Percentiles rank a stretch among this genome's conserved stretches.
phyloP scores from a whole-genome alignment of 768 basidiomycete species.

The Xanthoconium stramineum region DNA sequence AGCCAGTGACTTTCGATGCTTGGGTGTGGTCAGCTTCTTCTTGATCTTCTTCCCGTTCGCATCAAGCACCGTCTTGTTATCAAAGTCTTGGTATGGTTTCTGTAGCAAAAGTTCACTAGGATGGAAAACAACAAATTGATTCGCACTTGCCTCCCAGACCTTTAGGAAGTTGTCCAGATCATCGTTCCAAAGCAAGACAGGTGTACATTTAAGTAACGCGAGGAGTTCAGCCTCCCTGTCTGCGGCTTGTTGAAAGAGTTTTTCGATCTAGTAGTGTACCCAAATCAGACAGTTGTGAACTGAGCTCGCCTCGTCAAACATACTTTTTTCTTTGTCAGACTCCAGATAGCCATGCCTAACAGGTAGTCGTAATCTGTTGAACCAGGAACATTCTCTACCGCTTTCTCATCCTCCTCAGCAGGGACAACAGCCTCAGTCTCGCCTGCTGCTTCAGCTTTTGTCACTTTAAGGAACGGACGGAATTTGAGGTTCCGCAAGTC shows the following conservation, averaged over 20 bases:
- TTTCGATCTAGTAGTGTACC: constrained; percentile 62
- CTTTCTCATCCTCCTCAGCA: constrained; percentile 47
- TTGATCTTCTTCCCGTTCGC: constrained; percentile 52
- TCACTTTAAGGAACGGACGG: constrained; percentile 84
- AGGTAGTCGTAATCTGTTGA: constrained; percentile 87
- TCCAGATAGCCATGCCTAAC: constrained; percentile 93
- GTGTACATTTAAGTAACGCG: constrained; percentile 69
- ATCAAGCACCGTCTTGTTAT: constrained; percentile 43
- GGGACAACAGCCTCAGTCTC: constrained; percentile 61
- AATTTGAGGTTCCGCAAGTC: constrained; percentile 85
- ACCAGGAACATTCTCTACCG: constrained; percentile 37
- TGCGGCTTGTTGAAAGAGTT: constrained; percentile 71
- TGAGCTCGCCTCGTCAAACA: neutral
- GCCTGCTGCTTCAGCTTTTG: constrained; percentile 62
- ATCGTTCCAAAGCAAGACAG: constrained; percentile 82
- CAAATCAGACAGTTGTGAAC: constrained; percentile 6
- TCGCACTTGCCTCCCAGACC: constrained; percentile 76
- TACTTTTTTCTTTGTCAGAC: constrained; percentile 91
- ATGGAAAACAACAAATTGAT: neutral
- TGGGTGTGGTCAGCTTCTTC: constrained; percentile 55
- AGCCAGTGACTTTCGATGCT: constrained; percentile 46
- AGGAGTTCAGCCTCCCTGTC: constrained; percentile 84
- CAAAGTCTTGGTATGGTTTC: constrained; percentile 43
- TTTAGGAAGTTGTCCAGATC: constrained; percentile 82
- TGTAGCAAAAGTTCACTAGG: constrained; percentile 17